Conservation (phyloP, 306 rosid species). For the Casuarina equisetifolia region DNA sequence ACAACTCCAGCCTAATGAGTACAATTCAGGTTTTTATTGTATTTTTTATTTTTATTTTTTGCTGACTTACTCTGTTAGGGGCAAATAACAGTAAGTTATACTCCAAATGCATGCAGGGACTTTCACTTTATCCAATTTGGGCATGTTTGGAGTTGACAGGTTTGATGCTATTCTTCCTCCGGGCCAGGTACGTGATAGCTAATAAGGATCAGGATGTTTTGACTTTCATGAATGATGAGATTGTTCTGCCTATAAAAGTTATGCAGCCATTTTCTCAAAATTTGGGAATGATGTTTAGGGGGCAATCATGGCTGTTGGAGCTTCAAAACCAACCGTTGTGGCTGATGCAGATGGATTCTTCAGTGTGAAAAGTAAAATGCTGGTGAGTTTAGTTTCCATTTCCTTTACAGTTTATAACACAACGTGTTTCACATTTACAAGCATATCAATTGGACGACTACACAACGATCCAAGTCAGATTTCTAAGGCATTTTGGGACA, state of each 20-base stretch:
- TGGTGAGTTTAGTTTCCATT: conserved; percentile 49
- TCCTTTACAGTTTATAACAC: not conserved
- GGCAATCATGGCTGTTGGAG: conserved; percentile 98
- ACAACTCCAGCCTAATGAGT: conserved; percentile 92
- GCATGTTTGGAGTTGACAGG: conserved; percentile 93
- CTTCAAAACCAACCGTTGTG: conserved; percentile 76
- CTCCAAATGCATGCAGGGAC: conserved; percentile 54
- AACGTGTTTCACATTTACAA: not conserved
- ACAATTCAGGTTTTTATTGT: conserved; percentile 61
- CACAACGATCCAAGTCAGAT: not conserved
- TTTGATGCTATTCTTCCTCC: conserved; percentile 98
- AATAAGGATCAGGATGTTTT: conserved; percentile 6
- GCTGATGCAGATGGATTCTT: conserved; percentile 79
- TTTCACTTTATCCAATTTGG: conserved; percentile 90
- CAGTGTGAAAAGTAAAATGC: conserved; percentile 79
- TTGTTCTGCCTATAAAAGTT: conserved; percentile 13
- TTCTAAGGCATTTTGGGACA: too few species aligned
- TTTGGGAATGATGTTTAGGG: conserved; percentile 51
- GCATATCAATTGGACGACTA: not conserved
- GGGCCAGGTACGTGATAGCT: conserved; percentile 67
- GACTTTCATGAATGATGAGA: not conserved
- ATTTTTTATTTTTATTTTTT: not conserved
- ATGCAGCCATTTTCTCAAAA: conserved; percentile 24
- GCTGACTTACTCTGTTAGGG: conserved; percentile 7
- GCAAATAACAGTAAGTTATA: not conserved